Evolutionary conservation across 257 asterid species (phyloP), one percentile per base, ranked within the genome.

Genomic region (Fraxinus excelsior): DNA sequence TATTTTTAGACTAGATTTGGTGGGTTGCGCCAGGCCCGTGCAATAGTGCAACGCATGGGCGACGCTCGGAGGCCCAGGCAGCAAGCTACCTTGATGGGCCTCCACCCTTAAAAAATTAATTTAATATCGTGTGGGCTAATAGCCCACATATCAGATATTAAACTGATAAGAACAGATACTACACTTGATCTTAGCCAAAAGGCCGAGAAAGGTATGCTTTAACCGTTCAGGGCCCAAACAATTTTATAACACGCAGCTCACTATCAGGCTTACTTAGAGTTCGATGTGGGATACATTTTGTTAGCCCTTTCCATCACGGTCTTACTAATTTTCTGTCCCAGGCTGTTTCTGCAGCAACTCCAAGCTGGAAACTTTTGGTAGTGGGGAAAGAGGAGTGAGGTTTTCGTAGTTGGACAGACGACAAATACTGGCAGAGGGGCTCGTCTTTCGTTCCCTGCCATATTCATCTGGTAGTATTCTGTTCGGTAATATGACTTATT

Each of bases 101-200:
- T n/a, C 8, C 65, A 7, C 65, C 65, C 65, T n/a, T 0, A 56
- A 56, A 78, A 84, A 84, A 85, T 82, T 9, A 73, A 79, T 82
- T 87, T 87, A 88, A 85, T 89, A 85, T 88, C 90, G 62, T 82
- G 85, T 79, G 85, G 14, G 62, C 84, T 84, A 8, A 7, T 86
- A 70, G 71, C 83, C 82, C 90, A 86, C 90, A 69, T 88, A 88
- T 91, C 88, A 87, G 85, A 87, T 88, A 87, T 88, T 91, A 90
- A 91, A 90, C 88, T 86, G 89, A 91, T 90, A 90, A 90, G 92
- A 90, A 90, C 91, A 90, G 85, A 92, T 90, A 88, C 91, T 87
- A 89, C 92, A 87, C 87, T 87, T 82, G 89, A 90, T 83, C 90
- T 86, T 84, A 85, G 86, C 90, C 96, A 90, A 92, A 88, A 85